Evolutionary conservation across 163 green algal species (phyloP).

Genomic region (Prototheca wickerhamii): DNA sequence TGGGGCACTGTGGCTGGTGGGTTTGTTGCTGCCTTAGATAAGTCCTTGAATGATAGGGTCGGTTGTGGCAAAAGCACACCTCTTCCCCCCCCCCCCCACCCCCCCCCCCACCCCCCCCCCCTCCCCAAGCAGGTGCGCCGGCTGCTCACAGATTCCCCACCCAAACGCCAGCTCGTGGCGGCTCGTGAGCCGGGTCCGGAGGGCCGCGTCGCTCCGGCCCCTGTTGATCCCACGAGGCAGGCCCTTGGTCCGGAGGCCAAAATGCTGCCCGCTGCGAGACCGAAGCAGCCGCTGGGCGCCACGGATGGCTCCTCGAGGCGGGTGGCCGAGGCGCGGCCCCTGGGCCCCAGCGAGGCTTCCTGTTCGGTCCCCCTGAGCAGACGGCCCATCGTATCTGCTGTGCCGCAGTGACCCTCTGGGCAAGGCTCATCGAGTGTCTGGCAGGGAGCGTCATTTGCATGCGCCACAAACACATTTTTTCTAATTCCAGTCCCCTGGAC

Average conservation of each 20-base stretch:
- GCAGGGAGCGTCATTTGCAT: too few relatives aligned
- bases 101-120: background rate
- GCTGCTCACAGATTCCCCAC: background rate
- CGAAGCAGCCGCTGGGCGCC: slow-evolving; percentile 5
- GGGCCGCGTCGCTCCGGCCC: too few relatives aligned
- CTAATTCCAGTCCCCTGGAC: too few relatives aligned
- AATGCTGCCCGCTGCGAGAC: slow-evolving; percentile 15
- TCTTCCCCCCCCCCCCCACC: too few relatives aligned
- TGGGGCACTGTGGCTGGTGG: slow-evolving; percentile 1
- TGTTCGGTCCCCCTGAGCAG: too few relatives aligned
- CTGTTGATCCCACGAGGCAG: background rate
- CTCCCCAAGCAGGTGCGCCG: background rate
- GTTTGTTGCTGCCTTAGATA: background rate
- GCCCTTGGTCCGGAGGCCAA: background rate
- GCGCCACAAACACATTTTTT: too few relatives aligned
- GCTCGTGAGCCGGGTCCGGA: background rate
- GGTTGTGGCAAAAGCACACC: too few relatives aligned
- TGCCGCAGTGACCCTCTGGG: too few relatives aligned
- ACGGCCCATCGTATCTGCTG: too few relatives aligned
- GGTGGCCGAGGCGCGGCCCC: background rate
- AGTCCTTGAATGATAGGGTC: too few relatives aligned
- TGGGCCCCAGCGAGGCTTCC: too few relatives aligned
- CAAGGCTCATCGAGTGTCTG: too few relatives aligned
- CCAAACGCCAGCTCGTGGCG: background rate
- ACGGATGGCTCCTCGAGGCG: slow-evolving; percentile 3